Conservation (phyloP, 441 rosid genomes). For the Flueggea neowawraea region DNA sequence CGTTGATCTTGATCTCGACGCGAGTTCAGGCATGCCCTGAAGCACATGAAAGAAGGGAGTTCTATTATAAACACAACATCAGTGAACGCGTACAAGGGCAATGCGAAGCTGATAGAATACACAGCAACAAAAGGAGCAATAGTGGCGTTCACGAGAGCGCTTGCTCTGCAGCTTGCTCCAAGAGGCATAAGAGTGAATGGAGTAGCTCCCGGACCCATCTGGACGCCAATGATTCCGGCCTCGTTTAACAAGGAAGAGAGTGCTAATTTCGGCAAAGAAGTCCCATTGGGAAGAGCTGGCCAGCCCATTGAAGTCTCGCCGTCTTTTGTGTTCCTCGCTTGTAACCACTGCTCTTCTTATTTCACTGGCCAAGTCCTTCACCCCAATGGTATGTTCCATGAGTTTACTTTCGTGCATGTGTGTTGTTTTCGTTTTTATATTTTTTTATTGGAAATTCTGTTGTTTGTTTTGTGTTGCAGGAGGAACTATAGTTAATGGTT, state of each 20-base stretch:
- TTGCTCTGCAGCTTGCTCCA: constrained; percentile 62
- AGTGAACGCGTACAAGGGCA: constrained; percentile 62
- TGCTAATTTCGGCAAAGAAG: constrained; percentile 42
- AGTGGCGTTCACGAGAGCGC: constrained; percentile 66
- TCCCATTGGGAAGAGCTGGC: constrained; percentile 69
- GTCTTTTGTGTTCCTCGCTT: constrained; percentile 67
- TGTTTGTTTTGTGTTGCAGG: constrained; percentile 37
- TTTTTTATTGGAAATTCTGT: not conserved
- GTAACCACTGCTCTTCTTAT: constrained; percentile 76
- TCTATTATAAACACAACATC: constrained; percentile 77
- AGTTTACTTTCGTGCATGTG: not conserved
- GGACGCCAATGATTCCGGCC: constrained; percentile 77
- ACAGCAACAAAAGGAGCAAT: constrained; percentile 79
- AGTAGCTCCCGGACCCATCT: constrained; percentile 51
- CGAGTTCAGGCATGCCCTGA: constrained; percentile 45
- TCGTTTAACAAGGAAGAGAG: constrained; percentile 54
- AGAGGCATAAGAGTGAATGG: constrained; percentile 38
- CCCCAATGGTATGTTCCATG: constrained; percentile 49
- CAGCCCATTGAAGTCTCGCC: constrained; percentile 80
- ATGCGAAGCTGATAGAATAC: constrained; percentile 55
- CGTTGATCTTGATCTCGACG: not conserved
- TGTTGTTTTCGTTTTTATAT: not conserved
- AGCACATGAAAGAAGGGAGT: constrained; percentile 83
- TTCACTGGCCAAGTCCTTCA: constrained; percentile 74
- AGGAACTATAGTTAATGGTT: constrained; percentile 58